Base-by-base conservation (phyloP, 768 basidiomycete genomes). In the Coprinopsis marcescibilis region DNA sequence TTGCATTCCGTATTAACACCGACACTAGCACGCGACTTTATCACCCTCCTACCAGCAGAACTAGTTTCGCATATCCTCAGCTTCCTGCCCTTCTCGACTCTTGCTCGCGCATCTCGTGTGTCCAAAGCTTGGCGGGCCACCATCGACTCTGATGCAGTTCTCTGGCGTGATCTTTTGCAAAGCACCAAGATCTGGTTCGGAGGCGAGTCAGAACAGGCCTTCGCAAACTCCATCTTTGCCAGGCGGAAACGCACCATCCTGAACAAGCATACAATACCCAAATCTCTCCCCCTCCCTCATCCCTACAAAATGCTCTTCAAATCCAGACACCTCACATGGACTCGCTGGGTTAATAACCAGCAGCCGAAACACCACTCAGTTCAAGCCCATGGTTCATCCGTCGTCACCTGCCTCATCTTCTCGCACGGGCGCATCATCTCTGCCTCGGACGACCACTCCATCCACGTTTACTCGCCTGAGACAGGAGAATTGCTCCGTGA, bases 401-500 rank as follows among this genome's bases (percentile, higher is more conserved):
- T 97, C 51, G 92, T 99, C 61, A 99, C 95, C 33, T 96, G 93
- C 63, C 80, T 97, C 37, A 79, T 97, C 56, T 90, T 99, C 69
- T 96, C 95, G 41, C 81, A 83, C 50, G 88, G 89, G 24, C 90
- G 94, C 51, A 91, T 99, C 66, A 91, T 99, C 58, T 93, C 90
- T 10, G 94, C 95, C 10, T 95, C 92, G 0, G 95, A 99, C 64
- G 94, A 97, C 65, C 91, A 97, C 57, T 89, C 91, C 3, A 96
- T 98, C 58, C 89, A 94, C 59, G 82, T 99, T 37, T 97, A 95
- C 62, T 86, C 85, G 19, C 93, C 90, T n/a, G 62, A 76, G 21
- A 88, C 85, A 0, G 95, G 95, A 11, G 73, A 79, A 29, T 75
- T 89, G 17, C 63, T 85, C 3, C 80, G 77, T 33, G 78, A 83